Evolutionary conservation across 2,329 filamentous ascomycete species (phyloP).

Genomic region (Fusarium sororula): DNA sequence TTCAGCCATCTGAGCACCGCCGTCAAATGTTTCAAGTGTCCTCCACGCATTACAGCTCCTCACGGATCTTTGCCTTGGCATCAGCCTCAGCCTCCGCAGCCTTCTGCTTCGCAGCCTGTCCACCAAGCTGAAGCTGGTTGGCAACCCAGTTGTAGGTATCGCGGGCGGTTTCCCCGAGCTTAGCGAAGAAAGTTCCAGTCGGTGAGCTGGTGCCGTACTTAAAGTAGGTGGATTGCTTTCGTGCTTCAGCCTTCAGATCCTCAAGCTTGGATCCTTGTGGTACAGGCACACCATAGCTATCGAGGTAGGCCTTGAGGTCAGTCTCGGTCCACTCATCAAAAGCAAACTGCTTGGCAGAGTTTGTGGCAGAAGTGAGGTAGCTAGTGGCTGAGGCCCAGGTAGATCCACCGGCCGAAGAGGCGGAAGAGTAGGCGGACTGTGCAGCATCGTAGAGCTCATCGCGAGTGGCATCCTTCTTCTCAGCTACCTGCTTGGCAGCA

Average conservation of each 20-base stretch:
- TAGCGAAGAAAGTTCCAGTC: constrained; percentile 71
- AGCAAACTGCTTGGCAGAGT: constrained; percentile 68
- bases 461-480: constrained; percentile 72
- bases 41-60: constrained; percentile 57
- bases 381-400: constrained; percentile 75
- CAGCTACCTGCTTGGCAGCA: constrained; percentile 65
- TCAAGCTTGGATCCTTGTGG: constrained; percentile 75
- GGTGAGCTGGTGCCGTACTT: constrained; percentile 77
- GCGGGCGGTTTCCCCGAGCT: constrained; percentile 62
- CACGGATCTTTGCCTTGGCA: constrained; percentile 51
- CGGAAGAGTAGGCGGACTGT: constrained; percentile 67
- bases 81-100: constrained; percentile 48
- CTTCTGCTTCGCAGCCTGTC: constrained; percentile 59
- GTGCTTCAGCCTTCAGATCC: constrained; percentile 74
- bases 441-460: constrained; percentile 77
- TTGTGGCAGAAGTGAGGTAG: constrained; percentile 73
- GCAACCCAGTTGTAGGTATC: constrained; percentile 62
- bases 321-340: constrained; percentile 80
- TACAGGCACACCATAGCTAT: constrained; percentile 76
- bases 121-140: constrained; percentile 58
- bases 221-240: constrained; percentile 80
- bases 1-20: background rate
- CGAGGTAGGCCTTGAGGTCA: constrained; percentile 81
- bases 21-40: background rate
- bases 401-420: constrained; percentile 65